Conservation (phyloP, 352 stramenopile genomes). For the Pythium chondricola region DNA sequence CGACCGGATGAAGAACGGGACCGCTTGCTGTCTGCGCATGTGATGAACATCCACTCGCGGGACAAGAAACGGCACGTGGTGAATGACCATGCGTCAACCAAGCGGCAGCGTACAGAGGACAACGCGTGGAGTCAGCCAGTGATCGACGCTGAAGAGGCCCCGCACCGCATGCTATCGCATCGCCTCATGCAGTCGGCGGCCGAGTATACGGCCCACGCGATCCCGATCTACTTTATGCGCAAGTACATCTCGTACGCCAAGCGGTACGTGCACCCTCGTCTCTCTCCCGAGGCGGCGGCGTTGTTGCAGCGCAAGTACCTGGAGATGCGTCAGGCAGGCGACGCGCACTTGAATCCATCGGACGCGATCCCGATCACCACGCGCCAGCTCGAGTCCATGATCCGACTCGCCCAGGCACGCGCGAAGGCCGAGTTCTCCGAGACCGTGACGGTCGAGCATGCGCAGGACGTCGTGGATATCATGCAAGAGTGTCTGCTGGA, state of each 20-base stretch:
- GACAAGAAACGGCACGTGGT: constrained; percentile 8
- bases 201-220: constrained; percentile 22
- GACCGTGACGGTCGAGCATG: constrained; percentile 89
- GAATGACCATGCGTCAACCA: neutral
- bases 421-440: constrained; percentile 91
- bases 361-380: constrained; percentile 85
- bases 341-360: constrained; percentile 17
- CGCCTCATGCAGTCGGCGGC: constrained; percentile 21
- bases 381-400: constrained; percentile 90
- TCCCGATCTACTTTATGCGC: constrained; percentile 65
- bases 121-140: too few relatives aligned
- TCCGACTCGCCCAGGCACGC: constrained; percentile 77
- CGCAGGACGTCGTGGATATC: constrained; percentile 92
- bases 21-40: constrained; percentile 88
- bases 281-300: constrained; percentile 24
- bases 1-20: constrained; percentile 84
- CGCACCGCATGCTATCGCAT: constrained; percentile 23
- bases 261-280: constrained; percentile 84
- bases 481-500: constrained; percentile 88
- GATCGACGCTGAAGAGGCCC: neutral
- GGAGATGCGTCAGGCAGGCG: constrained; percentile 47
- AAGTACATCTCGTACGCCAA: constrained; percentile 94
- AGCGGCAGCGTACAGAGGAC: constrained; percentile 7
- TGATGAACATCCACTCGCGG: constrained; percentile 81
- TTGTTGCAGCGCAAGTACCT: constrained; percentile 77